Conservation (phyloP, 805 yeast genomes). For the Candida quercuum region DNA sequence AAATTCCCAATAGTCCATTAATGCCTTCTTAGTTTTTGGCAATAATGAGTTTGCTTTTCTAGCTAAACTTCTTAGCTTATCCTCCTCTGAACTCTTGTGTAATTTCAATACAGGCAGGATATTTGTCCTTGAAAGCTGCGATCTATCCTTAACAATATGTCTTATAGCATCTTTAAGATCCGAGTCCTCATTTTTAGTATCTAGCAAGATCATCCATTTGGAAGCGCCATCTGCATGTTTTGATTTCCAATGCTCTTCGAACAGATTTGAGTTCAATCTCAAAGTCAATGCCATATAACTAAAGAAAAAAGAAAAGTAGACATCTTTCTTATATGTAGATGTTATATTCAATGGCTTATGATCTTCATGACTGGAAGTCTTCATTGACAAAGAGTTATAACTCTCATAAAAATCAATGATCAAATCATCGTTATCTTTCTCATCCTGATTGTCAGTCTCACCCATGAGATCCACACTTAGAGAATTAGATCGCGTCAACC, state of each 20-base stretch:
- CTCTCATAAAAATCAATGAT: conserved; percentile 1
- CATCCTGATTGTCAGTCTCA: background rate
- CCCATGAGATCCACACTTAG: too few relatives aligned
- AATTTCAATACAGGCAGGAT: background rate
- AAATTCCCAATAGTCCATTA: background rate
- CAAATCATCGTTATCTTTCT: background rate
- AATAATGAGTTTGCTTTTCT: background rate
- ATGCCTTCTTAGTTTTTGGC: background rate
- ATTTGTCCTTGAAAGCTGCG: background rate
- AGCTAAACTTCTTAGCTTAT: background rate
- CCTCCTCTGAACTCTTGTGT: background rate
- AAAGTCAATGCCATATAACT: background rate
- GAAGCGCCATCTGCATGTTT: conserved; percentile 1
- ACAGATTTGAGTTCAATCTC: background rate
- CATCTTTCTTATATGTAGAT: background rate
- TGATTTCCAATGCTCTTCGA: conserved; percentile 1
- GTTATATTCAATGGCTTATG: conserved; percentile 1
- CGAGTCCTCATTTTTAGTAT: background rate
- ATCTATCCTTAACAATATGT: background rate
- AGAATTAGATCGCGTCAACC: too few relatives aligned
- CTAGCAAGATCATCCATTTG: conserved; percentile 1
- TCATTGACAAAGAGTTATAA: conserved; percentile 1
- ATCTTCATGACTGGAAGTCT: conserved; percentile 3
- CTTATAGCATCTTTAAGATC: background rate
- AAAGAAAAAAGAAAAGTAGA: background rate